Evolutionary conservation across 306 rosid species (phyloP), one percentile per base, ranked within the genome.

Genomic region (Hippophae rhamnoides): DNA sequence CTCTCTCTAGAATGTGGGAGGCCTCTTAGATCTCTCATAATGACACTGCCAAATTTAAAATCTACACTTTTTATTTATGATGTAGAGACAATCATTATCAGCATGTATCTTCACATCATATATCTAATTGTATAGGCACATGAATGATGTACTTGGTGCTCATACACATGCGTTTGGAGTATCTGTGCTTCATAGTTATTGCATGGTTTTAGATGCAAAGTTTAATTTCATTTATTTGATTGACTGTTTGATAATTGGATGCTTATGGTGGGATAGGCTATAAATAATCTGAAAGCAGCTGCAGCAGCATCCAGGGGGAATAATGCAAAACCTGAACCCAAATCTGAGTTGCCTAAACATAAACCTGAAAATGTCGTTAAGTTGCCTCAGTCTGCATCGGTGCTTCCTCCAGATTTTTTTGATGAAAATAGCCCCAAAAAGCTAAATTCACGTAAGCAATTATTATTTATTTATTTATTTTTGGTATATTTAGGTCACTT

Each of bases 361-460:
- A 70, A 69, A 64, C 67, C 81, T 49, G 81, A 66, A 70, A 67
- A 57, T 55, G 64, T 74, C 60, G 58, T 64, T 31, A 78, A 64
- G 48, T 44, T 79, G 53, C 58, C 77, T 64, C 85, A 68, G 63
- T 46, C 74, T 6, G 78, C 95, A 13, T 72, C 86, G 6, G 79
- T 63, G 75, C 96, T 88, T 68, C 95, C 93, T 62, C 79, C 95
- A 2, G 73, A 84, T 64, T 92, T 92, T 77, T 88, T 84, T 38
- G 90, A 88, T 57, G 65, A 74, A 65, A 74, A 66, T 66, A 83
- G 73, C 53, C 59, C 73, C 23, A 69, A 76, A 66, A 76, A 69
- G 68, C 64, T 43, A 62, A 83, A 53, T 72, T 66, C 71, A 1
- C 89, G 96, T 92, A 66, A 60, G 75, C 41, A 38, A 26, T 18